phyloP scores from a whole-genome alignment of 2,329 filamentous ascomycete species.

The Pseudogymnoascus sp. region DNA sequence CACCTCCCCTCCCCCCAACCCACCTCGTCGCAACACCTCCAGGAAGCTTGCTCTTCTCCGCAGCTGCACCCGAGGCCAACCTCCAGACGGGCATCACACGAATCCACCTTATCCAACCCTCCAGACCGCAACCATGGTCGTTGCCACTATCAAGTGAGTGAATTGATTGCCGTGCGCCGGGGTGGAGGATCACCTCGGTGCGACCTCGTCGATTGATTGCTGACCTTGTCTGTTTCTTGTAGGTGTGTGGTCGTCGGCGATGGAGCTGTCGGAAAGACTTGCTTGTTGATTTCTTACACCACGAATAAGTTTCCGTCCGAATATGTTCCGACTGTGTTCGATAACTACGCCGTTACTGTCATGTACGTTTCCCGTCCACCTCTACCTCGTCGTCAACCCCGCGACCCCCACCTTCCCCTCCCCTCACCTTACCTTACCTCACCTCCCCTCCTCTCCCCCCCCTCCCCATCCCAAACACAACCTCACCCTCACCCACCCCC shows the following conservation, averaged over 20 bases:
- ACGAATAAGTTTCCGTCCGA: slow-evolving; percentile 99
- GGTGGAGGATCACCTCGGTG: neutral
- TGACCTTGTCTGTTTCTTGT: slow-evolving; percentile 21
- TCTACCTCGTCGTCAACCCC: neutral
- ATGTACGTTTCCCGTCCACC: slow-evolving; percentile 79
- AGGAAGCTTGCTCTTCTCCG: neutral
- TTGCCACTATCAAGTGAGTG: slow-evolving; percentile 55
- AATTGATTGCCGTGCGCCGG: neutral
- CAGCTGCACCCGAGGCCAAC: neutral
- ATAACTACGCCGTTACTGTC: slow-evolving; percentile 99
- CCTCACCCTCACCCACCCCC: too few species aligned
- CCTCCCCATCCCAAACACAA: neutral
- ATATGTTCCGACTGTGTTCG: slow-evolving; percentile 98
- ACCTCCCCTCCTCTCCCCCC: neutral
- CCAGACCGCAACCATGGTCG: slow-evolving; percentile 32
- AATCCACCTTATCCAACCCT: neutral
- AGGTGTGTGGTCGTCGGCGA: slow-evolving; percentile 99
- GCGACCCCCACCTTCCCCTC: slow-evolving; percentile 9
- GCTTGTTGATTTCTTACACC: slow-evolving; percentile 96
- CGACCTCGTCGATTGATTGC: slow-evolving; percentile 6
- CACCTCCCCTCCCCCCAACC: too few species aligned
- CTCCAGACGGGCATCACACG: too few species aligned
- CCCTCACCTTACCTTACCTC: neutral
- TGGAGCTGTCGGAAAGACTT: slow-evolving; percentile 98
- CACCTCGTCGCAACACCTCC: too few species aligned